Conservation (phyloP, 1,284 basidiomycete genomes). For the Polyporus tsugae region DNA sequence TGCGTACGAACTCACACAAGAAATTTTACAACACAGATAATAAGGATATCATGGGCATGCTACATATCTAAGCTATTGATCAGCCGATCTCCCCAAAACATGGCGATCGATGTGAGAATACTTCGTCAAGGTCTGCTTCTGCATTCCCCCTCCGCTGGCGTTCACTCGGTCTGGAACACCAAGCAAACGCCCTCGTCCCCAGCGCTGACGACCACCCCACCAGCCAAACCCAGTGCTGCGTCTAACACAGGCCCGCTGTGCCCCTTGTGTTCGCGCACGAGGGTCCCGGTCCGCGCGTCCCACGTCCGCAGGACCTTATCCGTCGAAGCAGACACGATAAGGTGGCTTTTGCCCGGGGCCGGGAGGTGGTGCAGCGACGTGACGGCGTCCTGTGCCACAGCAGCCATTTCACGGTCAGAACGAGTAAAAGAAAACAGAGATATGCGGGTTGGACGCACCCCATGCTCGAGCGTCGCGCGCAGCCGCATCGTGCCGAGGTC, state of each 20-base stretch:
- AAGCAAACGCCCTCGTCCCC: constrained; percentile 88
- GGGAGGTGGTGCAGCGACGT: constrained; percentile 84
- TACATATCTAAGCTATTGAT: background rate
- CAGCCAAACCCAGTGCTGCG: constrained; percentile 75
- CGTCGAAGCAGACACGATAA: constrained; percentile 86
- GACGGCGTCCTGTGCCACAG: constrained; percentile 76
- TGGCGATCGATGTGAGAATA: background rate
- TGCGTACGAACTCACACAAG: background rate
- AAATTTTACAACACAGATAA: background rate
- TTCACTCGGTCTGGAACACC: constrained; percentile 73
- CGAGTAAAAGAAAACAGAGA: constrained; percentile 1
- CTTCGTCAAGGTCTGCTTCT: background rate
- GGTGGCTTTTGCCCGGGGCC: constrained; percentile 68
- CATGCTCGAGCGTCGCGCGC: constrained; percentile 82
- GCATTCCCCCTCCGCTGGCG: background rate
- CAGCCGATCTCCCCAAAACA: background rate
- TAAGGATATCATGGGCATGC: background rate
- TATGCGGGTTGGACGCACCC: constrained; percentile 55
- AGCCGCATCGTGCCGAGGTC: constrained; percentile 88
- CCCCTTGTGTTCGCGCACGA: constrained; percentile 85
- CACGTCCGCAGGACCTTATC: constrained; percentile 91
- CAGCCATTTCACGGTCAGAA: constrained; percentile 6
- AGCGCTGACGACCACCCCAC: constrained; percentile 79
- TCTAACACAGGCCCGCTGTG: constrained; percentile 85
- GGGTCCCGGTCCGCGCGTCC: constrained; percentile 88